Base-by-base conservation (phyloP, 345 rosid species). In the Melaleuca alternifolia region DNA sequence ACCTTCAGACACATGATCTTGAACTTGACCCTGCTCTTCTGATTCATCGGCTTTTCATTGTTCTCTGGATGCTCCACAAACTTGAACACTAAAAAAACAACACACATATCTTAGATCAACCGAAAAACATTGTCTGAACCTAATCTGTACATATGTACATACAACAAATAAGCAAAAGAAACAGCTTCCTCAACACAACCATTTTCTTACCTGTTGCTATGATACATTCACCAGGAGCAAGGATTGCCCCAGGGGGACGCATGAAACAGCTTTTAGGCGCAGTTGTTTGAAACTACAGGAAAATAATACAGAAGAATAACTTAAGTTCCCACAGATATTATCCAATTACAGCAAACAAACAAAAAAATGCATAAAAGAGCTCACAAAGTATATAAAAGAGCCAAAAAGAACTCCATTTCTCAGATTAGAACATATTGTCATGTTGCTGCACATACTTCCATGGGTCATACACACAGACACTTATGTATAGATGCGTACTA, bases 221-320 rank as follows among this genome's bases (percentile, higher is more conserved):
- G 84, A 98, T 85, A 88, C 93, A 93, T 91, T 98, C 98, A 30
- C 99, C 95, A 37, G 99, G 99, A 83, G 97, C 90, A 90, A 98
- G 99, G 90, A 98, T 90, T 57, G 97, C 98, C 53, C 98, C 99
- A 0, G 99, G 98, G 52, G 99, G 99, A 61, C 99, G 98, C 99
- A 98, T 98, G 91, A 95, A 98, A 89, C 99, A 98, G 92, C 99
- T 98, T 91, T 98, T 98, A 1, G 99, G 99, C 33, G 96, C 98
- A 57, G 98, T 98, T 46, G 99, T 98, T 95, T 98, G 99, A 90
- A 98, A 98, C 99, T 98, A 87, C 88, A 90, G 46, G 83, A 87
- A 71, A 30, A 84, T n/a, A 75, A 50, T 62, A 28, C 54, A 52
- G 53, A 83, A 85, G 53, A 85, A 51, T 51, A 61, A 51, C 21